These are phyloP conservation scores for Lactarius evosmus DNA, from an alignment of 768 basidiomycete genomes.

Conservation along the genomic window DNA sequence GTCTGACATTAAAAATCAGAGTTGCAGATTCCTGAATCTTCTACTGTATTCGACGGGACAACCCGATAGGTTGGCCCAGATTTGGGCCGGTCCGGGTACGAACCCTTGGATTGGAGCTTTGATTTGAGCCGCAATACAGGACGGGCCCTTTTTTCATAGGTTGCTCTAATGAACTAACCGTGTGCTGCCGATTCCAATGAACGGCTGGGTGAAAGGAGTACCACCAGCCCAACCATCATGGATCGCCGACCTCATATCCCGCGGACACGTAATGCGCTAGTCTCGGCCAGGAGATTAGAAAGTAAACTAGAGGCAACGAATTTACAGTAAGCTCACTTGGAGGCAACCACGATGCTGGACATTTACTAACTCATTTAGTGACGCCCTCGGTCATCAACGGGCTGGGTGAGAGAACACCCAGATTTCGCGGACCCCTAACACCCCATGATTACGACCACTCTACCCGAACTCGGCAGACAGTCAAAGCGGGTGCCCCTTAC, in stretches of 20 bases:
- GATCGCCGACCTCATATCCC: neutral
- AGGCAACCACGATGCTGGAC: neutral
- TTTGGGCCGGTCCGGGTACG: neutral
- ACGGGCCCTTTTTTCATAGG: neutral
- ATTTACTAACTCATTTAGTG: neutral
- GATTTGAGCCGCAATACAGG: too few relatives aligned
- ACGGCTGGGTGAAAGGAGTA: neutral
- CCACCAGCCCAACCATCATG: neutral
- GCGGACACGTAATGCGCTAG: neutral
- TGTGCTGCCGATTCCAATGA: neutral
- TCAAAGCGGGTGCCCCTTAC: neutral
- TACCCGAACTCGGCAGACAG: slow-evolving; percentile 2
- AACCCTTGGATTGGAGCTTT: neutral
- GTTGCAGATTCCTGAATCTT: neutral
- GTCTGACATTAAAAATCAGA: neutral
- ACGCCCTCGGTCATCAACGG: slow-evolving; percentile 14
- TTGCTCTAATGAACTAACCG: neutral
- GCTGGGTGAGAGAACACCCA: slow-evolving; percentile 14
- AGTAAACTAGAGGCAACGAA: too few relatives aligned
- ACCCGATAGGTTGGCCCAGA: neutral
- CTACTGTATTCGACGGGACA: neutral
- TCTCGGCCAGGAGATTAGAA: neutral
- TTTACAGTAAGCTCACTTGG: neutral
- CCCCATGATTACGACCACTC: neutral
- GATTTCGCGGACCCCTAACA: slow-evolving; percentile 12